Evolutionary conservation across 31 red algal species (phyloP), one percentile per base, ranked within the genome.

Genomic region (Asparagopsis taxiformis): DNA sequence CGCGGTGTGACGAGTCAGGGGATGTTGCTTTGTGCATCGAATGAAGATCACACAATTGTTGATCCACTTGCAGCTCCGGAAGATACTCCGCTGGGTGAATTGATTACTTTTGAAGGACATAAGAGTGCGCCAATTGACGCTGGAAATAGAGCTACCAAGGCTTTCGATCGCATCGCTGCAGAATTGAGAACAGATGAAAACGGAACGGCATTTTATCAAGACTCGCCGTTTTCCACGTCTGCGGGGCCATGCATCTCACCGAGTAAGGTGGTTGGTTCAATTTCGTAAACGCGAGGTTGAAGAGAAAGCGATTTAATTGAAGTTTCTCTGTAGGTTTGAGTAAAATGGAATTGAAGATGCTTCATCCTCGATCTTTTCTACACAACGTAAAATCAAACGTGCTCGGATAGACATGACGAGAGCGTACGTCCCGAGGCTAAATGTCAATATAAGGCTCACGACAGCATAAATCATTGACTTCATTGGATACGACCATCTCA

Each of bases 21-120:
- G 10, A 97, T 97, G 94, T 51, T 97, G 54, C 89, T 97, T 36
- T 97, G 94, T 68, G 94, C 78, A 34, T 80, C 71, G 3, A 89
- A 88, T 60, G 75, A 69, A 34, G 84, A 92, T 71, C 77, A 85
- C 38, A 84, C 70, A 7, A 10, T 63, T 23, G 94, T 97, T 37
- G 89, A 97, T 29, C 89, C 89, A 7, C 70, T 97, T 9, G 36
- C 54, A 2, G 70, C 94, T 3, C 94, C 94, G 7, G 36, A 57
- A 0, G 67, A 39, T 31, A 60, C 78, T 3, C 62, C 49, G 46
- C 23, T 89, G 5, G 94, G 94, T 51, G 94, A 88, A 44, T 67
- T 88, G 38, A 62, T 97, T 31, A 93, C 72, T 3, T 92, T 97
- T 82, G 48, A 87, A 0, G 93, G 93, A 6, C 77, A 88, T 76